Conservation (phyloP, 306 rosid genomes). For the Purshia tridentata region DNA sequence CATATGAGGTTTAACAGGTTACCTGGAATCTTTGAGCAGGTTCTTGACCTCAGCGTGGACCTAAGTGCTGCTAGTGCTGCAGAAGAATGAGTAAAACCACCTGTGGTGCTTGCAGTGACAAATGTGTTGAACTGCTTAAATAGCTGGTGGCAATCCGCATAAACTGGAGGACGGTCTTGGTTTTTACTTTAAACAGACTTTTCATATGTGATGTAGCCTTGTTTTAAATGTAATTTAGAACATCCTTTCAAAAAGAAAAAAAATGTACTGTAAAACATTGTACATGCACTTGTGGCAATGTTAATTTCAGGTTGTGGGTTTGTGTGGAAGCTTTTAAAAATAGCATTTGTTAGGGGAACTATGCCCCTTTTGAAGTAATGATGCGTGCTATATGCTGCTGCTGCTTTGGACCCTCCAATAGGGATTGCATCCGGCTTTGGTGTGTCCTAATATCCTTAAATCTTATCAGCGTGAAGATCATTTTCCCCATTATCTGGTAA, state of each 20-base stretch:
- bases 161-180: neutral
- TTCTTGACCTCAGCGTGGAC: slow-evolving; percentile 88
- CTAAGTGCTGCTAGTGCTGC: slow-evolving; percentile 97
- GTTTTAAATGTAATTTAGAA: neutral
- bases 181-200: neutral
- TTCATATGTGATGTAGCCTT: neutral
- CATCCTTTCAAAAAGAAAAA: neutral
- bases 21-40: slow-evolving; percentile 43
- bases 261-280: neutral
- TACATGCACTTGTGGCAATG: neutral
- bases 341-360: neutral
- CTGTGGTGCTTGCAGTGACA: neutral
- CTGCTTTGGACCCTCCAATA: too few relatives aligned
- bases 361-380: neutral
- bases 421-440: too few relatives aligned
- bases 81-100: slow-evolving; percentile 56
- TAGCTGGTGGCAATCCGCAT: neutral
- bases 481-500: too few relatives aligned
- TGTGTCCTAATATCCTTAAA: too few relatives aligned
- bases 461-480: too few relatives aligned
- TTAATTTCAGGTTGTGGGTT: slow-evolving; percentile 2
- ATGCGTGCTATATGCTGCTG: neutral
- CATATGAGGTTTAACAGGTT: neutral
- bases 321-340: neutral
- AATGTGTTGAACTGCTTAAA: neutral